Evolutionary conservation across 2,329 filamentous ascomycete species (phyloP).

Genomic region (Pleoardoris graminearum): DNA sequence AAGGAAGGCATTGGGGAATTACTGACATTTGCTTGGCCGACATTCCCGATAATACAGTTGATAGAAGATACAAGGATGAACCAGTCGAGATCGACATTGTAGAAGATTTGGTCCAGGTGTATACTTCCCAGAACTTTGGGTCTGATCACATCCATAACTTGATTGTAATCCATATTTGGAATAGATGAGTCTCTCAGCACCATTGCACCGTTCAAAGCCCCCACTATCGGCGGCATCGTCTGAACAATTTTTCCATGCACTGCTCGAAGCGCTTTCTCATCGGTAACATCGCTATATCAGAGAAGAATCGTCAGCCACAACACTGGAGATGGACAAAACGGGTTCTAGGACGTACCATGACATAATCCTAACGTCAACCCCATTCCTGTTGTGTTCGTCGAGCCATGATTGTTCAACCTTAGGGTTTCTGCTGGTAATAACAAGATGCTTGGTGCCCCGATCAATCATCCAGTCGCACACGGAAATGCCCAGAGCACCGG

Average conservation of each 20-base stretch:
- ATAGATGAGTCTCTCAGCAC: constrained; percentile 14
- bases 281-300: constrained; percentile 13
- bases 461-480: background rate
- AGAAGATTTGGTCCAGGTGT: no score
- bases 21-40: no score
- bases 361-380: constrained; percentile 3
- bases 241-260: constrained; percentile 1
- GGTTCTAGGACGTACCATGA: constrained; percentile 14
- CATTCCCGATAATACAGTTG: no score
- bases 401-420: constrained; percentile 21
- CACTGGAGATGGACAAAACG: background rate
- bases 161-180: no score
- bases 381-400: no score
- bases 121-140: no score
- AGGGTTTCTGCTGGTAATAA: constrained; percentile 47
- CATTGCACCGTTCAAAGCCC: constrained; percentile 23
- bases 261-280: background rate
- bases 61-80: no score
- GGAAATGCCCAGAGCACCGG: background rate
- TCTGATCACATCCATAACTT: no score
- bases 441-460: constrained; percentile 6
- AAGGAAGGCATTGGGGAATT: no score
- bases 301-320: background rate
- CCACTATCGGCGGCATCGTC: constrained; percentile 20
- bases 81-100: no score